Base-by-base conservation (phyloP, 768 basidiomycete genomes). In the Amanita muscaria region DNA sequence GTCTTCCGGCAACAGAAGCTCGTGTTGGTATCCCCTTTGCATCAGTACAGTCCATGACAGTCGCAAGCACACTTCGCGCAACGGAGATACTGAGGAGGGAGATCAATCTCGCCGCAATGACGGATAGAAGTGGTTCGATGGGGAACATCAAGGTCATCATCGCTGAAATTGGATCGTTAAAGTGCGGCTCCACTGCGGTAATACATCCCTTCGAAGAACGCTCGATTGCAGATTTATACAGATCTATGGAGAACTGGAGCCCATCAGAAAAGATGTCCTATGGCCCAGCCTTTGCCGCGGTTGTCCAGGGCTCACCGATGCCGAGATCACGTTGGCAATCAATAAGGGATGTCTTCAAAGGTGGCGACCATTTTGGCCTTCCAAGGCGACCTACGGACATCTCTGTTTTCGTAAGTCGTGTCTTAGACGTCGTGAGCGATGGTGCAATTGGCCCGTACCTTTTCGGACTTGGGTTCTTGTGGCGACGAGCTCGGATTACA, bases 41-140 rank as follows among this genome's bases (percentile, higher is more conserved):
- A 9, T 65, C 73, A 5, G 76, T 81, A 32, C 77, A 78, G 47
- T 76, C 85, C 9, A 89, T 91, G 83, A 79, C 76, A 49, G 79
- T 83, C 23, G 80, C 79, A 3, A 77, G 79, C 40, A 88, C 81
- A 12, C 65, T 83, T 16, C 79, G 82, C 34, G 88, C 70, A 0
- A 68, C 76, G 10, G 83, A 88, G 49, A 74, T 89, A 18, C 73
- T 90, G 22, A 75, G 86, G 14, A 67, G 86, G 16, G 88, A 90
- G 64, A 71, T 85, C 46, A 69, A 69, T 25, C 63, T 76, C 8
- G 76, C 83, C 4, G 66, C 72, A 0, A 54, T 74, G 34, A 74
- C 76, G 0, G 76, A 76, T 40, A 67, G 70, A 40, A 65, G 73
- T 0, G 76, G 77, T 46, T 65, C 70, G 1, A 79, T 84, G 68